Base-by-base conservation (phyloP, 768 basidiomycete species). In the Hirschioporus abietinus region DNA sequence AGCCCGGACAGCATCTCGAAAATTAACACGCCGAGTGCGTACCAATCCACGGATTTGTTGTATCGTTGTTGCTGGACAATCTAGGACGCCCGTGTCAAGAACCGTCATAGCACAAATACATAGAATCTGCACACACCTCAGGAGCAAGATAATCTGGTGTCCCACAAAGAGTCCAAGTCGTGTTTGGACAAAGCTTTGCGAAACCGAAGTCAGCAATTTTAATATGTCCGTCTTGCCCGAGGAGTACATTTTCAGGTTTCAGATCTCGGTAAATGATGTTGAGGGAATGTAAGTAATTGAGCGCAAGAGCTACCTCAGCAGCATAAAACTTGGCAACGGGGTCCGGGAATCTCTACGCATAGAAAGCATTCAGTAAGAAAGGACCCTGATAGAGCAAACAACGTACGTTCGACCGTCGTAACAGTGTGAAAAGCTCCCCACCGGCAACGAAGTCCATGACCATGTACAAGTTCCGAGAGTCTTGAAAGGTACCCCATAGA, bases 281-380 rank as follows among this genome's bases (percentile, higher is more conserved):
- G 24, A 88, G 84, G 17, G 80, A 78, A 72, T 99, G 97, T 1
- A 99, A 80, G 75, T 98, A 89, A 71, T 95, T 92, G 69, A 99
- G 84, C 0, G 96, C 97, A 60, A 97, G 84, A 42, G 94, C 91
- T 30, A 98, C 95, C 76, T 96, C 94, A 1, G 97, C 96, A 4
- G 94, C 91, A 71, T 98, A 99, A 80, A 99, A 99, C 74, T 99
- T 94, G 6, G 96, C 94, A 15, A 99, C 97, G 18, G 96, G 95
- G 70, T 97, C 92, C 0, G 96, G 94, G 79, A 99, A 99, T 62
- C 96, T 83, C 86, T 98, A 81, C 35, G 69, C 60, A 36, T 30
- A 17, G 24, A 64, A 24, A 34, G 25, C 27, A 66, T 35, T 60
- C 25, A 35, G 63, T 65, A 60, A 64, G 5, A 4, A 34, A 18